Conservation (phyloP, 176 grass and related monocot genomes). For the Pontederia crassipes region DNA sequence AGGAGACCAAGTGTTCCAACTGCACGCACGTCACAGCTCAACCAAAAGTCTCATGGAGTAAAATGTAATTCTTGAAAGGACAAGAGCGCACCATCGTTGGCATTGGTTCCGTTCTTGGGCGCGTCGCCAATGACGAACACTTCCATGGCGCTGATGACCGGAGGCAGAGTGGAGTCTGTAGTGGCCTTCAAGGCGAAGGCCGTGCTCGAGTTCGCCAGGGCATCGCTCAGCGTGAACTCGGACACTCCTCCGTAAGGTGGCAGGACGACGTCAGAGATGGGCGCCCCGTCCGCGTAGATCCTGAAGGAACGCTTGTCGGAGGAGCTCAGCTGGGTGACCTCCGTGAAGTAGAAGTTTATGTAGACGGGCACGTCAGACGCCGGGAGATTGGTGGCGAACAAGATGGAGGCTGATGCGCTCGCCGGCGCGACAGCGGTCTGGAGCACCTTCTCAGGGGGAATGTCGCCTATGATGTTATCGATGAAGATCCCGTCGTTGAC, state of each 20-base stretch:
- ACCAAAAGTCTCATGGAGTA: no score
- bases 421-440: not conserved
- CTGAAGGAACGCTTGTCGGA: not conserved
- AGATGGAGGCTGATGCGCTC: not conserved
- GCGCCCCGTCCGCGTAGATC: not conserved
- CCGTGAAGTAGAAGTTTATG: not conserved
- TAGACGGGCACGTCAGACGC: not conserved
- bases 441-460: not conserved
- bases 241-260: not conserved
- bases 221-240: not conserved
- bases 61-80: not conserved
- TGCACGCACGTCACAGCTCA: not conserved
- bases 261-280: not conserved
- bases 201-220: not conserved
- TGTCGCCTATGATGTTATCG: not conserved
- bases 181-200: not conserved
- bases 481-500: not conserved
- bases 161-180: not conserved
- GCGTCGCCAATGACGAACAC: not conserved
- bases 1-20: not conserved
- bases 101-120: not conserved
- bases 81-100: not conserved
- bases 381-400: not conserved
- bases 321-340: not conserved
- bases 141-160: slow-evolving; percentile 1